Conservation (phyloP, 2,329 filamentous ascomycete species). For the Davidsoniella australis region DNA sequence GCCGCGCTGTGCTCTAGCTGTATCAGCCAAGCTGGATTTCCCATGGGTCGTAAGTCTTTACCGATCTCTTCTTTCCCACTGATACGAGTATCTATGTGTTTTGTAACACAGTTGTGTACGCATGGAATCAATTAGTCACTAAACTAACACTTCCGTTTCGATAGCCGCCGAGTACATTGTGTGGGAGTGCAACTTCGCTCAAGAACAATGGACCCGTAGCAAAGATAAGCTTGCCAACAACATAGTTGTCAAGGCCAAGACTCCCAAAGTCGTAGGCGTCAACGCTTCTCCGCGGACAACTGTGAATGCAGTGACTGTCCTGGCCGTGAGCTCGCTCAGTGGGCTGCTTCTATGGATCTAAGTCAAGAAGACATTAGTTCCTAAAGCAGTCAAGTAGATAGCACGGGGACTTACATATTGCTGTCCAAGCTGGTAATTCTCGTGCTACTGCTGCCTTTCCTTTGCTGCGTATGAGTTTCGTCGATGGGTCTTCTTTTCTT, state of each 20-base stretch:
- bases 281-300: neutral
- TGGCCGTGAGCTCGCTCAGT: neutral
- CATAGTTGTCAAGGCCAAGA: conserved; percentile 20
- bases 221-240: conserved; percentile 20
- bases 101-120: neutral
- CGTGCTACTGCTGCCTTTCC: neutral
- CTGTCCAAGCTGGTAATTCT: neutral
- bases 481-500: neutral
- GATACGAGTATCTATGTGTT: too few species aligned
- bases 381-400: neutral
- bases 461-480: neutral
- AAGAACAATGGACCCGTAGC: conserved; percentile 17
- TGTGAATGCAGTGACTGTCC: neutral
- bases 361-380: neutral
- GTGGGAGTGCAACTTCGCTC: conserved; percentile 20
- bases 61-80: neutral
- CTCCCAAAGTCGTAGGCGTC: conserved; percentile 15
- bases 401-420: too few species aligned
- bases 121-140: neutral
- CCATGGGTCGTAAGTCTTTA: conserved; percentile 19
- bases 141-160: neutral
- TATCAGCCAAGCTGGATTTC: conserved; percentile 19
- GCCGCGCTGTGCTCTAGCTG: conserved; percentile 24
- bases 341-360: neutral
- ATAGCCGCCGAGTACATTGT: conserved; percentile 23